phyloP scores from a whole-genome alignment of 2,329 filamentous ascomycete species.

The Ramularia endophylla region DNA sequence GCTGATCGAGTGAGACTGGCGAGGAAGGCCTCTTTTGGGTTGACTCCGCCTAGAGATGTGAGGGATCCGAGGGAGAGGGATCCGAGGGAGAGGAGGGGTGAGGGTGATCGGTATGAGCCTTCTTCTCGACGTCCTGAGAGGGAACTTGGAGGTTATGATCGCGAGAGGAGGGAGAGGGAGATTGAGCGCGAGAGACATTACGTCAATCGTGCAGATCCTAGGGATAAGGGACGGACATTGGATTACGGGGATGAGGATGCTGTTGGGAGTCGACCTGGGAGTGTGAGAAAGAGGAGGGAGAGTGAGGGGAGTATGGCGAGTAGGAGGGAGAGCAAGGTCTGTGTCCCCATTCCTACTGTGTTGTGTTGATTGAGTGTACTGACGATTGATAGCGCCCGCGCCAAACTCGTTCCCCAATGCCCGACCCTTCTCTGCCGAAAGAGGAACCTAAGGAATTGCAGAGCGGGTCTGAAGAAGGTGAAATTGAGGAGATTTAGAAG shows the following conservation, averaged over 20 bases:
- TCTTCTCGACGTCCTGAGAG: not conserved
- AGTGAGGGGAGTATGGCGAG: conserved; percentile 46
- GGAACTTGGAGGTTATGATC: conserved; percentile 60
- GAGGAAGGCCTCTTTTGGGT: conserved; percentile 56
- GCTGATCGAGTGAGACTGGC: conserved; percentile 93
- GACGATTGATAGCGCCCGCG: conserved; percentile 21
- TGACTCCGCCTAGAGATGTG: conserved; percentile 27
- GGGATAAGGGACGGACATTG: conserved; percentile 76
- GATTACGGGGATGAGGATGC: conserved; percentile 75
- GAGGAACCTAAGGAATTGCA: conserved; percentile 58
- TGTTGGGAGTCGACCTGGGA: conserved; percentile 45
- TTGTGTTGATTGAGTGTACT: conserved; percentile 9
- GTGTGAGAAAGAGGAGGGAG: conserved; percentile 61
- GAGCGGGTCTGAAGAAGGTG: conserved; percentile 92
- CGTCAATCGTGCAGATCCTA: conserved; percentile 71
- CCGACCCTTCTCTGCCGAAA: conserved; percentile 28
- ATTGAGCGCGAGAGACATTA: conserved; percentile 86
- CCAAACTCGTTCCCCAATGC: conserved; percentile 20
- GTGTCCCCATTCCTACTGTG: conserved; percentile 9
- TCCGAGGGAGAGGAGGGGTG: not conserved
- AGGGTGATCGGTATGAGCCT: not conserved
- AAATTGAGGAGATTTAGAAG: conserved; percentile 73
- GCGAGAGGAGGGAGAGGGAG: conserved; percentile 81
- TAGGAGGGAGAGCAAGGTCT: conserved; percentile 39
- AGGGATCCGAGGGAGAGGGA: conserved; percentile 23